Base-by-base conservation (phyloP, 805 yeast species). In the Yarrowia sp. region DNA sequence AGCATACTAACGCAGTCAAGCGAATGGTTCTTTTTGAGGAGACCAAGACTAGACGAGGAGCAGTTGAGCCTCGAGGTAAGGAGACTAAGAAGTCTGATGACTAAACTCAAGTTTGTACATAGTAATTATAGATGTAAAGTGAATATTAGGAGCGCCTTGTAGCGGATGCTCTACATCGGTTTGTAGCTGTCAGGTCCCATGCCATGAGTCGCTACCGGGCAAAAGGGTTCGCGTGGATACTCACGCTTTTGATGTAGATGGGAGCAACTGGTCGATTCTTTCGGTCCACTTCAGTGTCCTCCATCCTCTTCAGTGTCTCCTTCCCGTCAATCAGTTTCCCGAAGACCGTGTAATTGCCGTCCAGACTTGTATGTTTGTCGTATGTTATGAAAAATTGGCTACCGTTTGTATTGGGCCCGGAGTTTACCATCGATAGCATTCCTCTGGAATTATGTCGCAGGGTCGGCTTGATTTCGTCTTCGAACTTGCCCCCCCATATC, bases 1-100 rank as follows among this genome's bases (percentile, higher is more conserved):
- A 10, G 38, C 13, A 64, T 68, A 67, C 68, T 52, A 53, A 15
- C 34, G 24, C 61, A 70, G 97, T 91, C 12, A 87, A 90, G 78
- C 87, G 97, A 78, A 97, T 92, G 80, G 97, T 95, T 65, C 81
- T 94, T 70, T 94, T 95, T 81, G 86, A 87, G 38, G 99, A 94
- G 77, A 85, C 89, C 66, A 91, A 90, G 77, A 92, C 91, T 83
- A 86, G 99, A 78, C 92, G 90, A 78, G 85, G 88, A 34, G 77
- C 79, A 44, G 77, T 46, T 17, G 53, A 43, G 30, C 66, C 66
- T 34, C 53, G 50, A 19, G 66, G 66, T 34, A 43, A 60, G 43
- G 66, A 60, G 53, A 13, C 53, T 30, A 60, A 55, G 63, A 55
- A 55, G 39, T 40, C 63, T 12, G 63, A 55, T 40, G 63, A 55